Evolutionary conservation across 202 grass and related monocot species (phyloP).

Genomic region (Carex arenaria): DNA sequence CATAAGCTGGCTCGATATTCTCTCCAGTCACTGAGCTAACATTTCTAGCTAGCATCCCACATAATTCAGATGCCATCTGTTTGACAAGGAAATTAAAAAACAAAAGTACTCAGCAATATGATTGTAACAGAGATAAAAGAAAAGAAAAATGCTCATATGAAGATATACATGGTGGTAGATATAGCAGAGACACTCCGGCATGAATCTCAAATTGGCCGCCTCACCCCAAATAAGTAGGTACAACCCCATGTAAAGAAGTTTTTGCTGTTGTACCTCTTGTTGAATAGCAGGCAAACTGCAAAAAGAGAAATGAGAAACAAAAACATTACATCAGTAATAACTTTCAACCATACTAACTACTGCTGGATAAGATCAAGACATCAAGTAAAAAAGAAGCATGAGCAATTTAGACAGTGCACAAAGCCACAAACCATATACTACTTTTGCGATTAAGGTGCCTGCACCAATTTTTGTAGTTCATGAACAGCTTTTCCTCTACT

Average conservation of each 20-base stretch:
- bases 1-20: conserved; percentile 92
- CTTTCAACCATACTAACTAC: background rate
- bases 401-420: background rate
- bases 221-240: conserved; percentile 97
- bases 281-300: conserved; percentile 91
- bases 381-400: background rate
- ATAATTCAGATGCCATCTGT: conserved; percentile 97
- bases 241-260: conserved; percentile 96
- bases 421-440: conserved; percentile 62
- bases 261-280: conserved; percentile 95
- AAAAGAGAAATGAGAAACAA: background rate
- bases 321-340: background rate
- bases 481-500: conserved; percentile 89
- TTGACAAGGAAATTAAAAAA: conserved; percentile 28
- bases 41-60: conserved; percentile 82
- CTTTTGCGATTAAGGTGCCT: conserved; percentile 89
- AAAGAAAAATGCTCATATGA: conserved; percentile 14
- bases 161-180: conserved; percentile 98
- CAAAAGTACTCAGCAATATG: conserved; percentile 1
- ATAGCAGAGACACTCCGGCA: conserved; percentile 97
- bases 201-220: conserved; percentile 97
- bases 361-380: background rate
- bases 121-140: conserved; percentile 8
- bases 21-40: conserved; percentile 92
- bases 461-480: conserved; percentile 98